A percentile compares a stretch with the other conserved stretches of the same genome.
These are phyloP conservation scores for Acacia concinna DNA, from an alignment of 331 rosid genomes.

Conservation along the genomic window DNA sequence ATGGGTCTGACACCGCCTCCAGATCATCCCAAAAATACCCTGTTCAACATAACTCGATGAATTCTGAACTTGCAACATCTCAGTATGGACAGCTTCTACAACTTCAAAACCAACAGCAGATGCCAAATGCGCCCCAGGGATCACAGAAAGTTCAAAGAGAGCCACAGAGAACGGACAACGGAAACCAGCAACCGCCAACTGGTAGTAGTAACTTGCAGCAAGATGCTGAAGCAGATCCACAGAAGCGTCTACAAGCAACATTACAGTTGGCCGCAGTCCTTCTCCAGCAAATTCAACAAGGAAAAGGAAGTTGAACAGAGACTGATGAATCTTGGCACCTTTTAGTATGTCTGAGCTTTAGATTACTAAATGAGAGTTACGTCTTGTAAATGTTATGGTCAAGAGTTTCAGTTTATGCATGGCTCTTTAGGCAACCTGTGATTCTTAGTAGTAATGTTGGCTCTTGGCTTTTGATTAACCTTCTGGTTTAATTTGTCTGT, in stretches of 20 bases:
- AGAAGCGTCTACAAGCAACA: constrained; percentile 89
- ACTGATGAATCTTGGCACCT: constrained; percentile 4
- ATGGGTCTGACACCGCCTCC: constrained; percentile 43
- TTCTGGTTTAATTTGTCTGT: neutral
- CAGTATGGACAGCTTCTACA: constrained; percentile 56
- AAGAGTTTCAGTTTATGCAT: constrained; percentile 14
- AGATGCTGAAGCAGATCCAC: constrained; percentile 74
- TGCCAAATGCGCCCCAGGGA: constrained; percentile 30
- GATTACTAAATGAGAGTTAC: neutral
- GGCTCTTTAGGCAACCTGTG: neutral
- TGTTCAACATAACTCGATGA: constrained; percentile 47
- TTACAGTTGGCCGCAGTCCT: constrained; percentile 91
- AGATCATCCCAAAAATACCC: constrained; percentile 53
- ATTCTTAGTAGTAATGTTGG: neutral
- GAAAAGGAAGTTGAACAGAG: constrained; percentile 60
- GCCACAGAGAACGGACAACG: constrained; percentile 51
- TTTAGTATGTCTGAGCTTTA: neutral
- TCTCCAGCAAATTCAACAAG: constrained; percentile 93
- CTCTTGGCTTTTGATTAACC: neutral
- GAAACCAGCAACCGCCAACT: constrained; percentile 48
- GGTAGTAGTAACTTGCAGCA: constrained; percentile 38
- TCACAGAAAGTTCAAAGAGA: constrained; percentile 59
- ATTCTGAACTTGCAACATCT: constrained; percentile 47
- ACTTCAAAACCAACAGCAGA: constrained; percentile 58
- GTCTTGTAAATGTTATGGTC: constrained; percentile 15